Conservation (phyloP, 495 filamentous ascomycete genomes). For the Glutinoglossum americanum region DNA sequence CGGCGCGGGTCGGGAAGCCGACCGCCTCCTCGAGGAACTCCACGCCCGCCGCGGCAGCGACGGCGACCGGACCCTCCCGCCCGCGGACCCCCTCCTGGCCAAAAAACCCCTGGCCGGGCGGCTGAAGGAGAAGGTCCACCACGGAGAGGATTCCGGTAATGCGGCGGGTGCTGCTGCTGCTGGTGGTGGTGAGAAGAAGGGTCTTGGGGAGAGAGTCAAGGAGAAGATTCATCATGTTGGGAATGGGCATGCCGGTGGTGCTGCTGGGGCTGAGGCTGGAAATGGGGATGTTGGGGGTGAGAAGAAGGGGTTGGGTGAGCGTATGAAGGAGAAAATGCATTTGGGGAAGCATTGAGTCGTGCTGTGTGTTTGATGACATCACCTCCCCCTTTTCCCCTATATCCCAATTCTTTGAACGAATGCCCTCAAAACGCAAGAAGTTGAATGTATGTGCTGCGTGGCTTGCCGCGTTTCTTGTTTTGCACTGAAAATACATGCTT, state of each 20-base stretch:
- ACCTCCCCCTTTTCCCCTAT: no score
- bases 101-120: not conserved
- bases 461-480: no score
- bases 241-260: not conserved
- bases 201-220: conserved; percentile 1
- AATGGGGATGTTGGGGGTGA: conserved; percentile 3
- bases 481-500: no score
- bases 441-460: no score
- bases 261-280: not conserved
- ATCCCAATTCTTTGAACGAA: no score
- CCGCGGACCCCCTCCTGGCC: not conserved
- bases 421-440: no score
- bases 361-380: not conserved
- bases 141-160: no score
- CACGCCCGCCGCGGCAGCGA: no score
- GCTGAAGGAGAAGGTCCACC: no score
- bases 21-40: no score
- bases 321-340: conserved; percentile 19
- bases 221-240: not conserved
- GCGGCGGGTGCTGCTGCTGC: no score
- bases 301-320: conserved; percentile 12
- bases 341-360: conserved; percentile 9
- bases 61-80: conserved; percentile 12
- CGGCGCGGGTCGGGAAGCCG: conserved; percentile 41
- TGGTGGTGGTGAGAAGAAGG: no score